Conservation (phyloP, 179 eudicot genomes). For the Silene coronaria region DNA sequence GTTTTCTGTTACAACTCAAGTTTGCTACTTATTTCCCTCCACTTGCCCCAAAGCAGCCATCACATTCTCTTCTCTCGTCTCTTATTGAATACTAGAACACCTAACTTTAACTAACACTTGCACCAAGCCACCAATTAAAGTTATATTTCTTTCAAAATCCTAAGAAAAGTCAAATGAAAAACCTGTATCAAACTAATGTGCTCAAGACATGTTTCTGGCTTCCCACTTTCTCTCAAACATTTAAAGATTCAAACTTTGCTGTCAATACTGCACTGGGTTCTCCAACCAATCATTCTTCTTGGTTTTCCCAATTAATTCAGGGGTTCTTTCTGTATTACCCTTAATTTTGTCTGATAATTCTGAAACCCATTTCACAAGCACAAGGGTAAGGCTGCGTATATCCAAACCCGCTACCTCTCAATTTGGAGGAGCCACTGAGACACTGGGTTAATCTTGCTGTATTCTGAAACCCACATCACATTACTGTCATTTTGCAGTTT, state of each 20-base stretch:
- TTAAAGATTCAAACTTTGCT: constrained; percentile 2
- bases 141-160: neutral
- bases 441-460: too few relatives aligned
- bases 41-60: too few relatives aligned
- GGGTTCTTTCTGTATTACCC: constrained; percentile 18
- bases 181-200: constrained; percentile 9
- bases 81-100: too few relatives aligned
- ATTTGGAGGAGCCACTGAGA: too few relatives aligned
- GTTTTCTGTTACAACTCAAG: too few relatives aligned
- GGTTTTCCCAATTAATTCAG: neutral
- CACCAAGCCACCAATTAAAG: neutral
- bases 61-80: too few relatives aligned
- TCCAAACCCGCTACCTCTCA: too few relatives aligned
- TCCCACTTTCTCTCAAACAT: constrained; percentile 13
- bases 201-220: constrained; percentile 12
- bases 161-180: constrained; percentile 17
- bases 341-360: neutral
- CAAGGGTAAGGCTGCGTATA: too few relatives aligned
- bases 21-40: too few relatives aligned
- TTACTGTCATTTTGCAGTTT: neutral
- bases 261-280: neutral
- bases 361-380: neutral
- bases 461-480: neutral
- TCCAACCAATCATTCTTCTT: constrained; percentile 1
- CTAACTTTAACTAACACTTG: too few relatives aligned